phyloP scores from a whole-genome alignment of 331 rosid species.

The Acacia concinna region DNA sequence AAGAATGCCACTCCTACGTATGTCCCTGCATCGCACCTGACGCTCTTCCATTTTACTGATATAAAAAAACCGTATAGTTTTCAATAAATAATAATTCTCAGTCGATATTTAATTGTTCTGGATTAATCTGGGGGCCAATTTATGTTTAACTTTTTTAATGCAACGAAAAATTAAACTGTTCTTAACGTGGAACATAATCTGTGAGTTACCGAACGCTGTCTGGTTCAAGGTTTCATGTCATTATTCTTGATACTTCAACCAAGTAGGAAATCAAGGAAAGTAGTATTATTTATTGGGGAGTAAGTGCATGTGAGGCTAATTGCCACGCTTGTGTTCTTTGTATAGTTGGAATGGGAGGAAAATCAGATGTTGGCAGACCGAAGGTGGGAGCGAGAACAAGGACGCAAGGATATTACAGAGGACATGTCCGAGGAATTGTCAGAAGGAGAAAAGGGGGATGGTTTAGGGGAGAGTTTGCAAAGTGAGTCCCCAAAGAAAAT shows the following conservation, averaged over 20 bases:
- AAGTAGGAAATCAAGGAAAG: conserved; percentile 7
- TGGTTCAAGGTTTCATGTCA: conserved; percentile 15
- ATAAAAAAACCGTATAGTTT: not conserved
- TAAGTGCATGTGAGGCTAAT: conserved; percentile 28
- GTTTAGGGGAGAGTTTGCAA: conserved; percentile 46
- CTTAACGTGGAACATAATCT: not conserved
- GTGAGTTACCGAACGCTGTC: not conserved
- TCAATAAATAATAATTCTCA: not conserved
- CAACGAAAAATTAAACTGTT: conserved; percentile 19
- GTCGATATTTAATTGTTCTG: not conserved
- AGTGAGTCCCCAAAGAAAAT: conserved; percentile 51
- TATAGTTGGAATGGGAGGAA: conserved; percentile 82
- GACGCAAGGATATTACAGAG: conserved; percentile 74
- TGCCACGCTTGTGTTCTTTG: conserved; percentile 14
- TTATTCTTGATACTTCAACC: conserved; percentile 3
- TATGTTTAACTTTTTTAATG: no score
- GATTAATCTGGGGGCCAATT: no score
- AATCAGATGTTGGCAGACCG: conserved; percentile 58
- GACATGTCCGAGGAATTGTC: conserved; percentile 91
- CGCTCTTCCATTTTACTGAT: not conserved
- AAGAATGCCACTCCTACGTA: not conserved
- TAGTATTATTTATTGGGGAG: not conserved
- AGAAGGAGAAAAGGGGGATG: conserved; percentile 84
- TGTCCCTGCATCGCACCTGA: not conserved
- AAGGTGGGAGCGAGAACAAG: conserved; percentile 87